These are phyloP conservation scores for Terana coerulea DNA, from an alignment of 768 basidiomycete species.

Conservation along the genomic window DNA sequence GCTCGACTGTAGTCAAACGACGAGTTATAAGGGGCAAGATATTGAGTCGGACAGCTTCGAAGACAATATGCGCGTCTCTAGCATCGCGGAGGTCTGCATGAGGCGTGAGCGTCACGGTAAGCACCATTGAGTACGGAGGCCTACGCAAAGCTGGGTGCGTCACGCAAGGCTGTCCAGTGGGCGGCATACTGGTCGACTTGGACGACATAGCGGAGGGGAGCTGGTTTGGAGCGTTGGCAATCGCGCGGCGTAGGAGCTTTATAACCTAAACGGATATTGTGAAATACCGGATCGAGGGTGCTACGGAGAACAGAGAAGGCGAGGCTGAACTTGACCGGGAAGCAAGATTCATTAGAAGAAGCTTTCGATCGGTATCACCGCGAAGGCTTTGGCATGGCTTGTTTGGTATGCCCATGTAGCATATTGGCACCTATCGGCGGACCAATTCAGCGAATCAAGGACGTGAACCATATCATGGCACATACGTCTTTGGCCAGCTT, in stretches of 20 bases:
- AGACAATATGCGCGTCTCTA: conserved; percentile 70
- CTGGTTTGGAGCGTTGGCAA: neutral
- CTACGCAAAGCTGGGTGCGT: conserved; percentile 31
- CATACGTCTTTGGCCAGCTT: conserved; percentile 3
- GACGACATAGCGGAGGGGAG: conserved; percentile 4
- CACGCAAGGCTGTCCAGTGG: conserved; percentile 11
- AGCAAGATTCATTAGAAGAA: conserved; percentile 10
- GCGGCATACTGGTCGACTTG: neutral
- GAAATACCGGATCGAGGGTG: conserved; percentile 15
- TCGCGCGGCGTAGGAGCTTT: conserved; percentile 1
- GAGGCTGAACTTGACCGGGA: conserved; percentile 7
- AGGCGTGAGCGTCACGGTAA: conserved; percentile 7
- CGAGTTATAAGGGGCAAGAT: conserved; percentile 69
- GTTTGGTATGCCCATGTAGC: conserved; percentile 4
- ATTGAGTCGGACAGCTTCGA: conserved; percentile 72
- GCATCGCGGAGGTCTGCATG: conserved; percentile 69
- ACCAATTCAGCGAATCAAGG: conserved; percentile 5
- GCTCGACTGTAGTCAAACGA: conserved; percentile 63
- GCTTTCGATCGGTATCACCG: conserved; percentile 12
- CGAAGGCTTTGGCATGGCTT: conserved; percentile 10
- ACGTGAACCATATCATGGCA: conserved; percentile 5
- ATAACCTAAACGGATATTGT: conserved; percentile 12
- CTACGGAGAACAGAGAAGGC: conserved; percentile 13
- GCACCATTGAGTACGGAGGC: conserved; percentile 1
- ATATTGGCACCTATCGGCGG: conserved; percentile 7